These are phyloP conservation scores for Leucaena leucocephala DNA, from an alignment of 306 rosid genomes.

Conservation along the genomic window DNA sequence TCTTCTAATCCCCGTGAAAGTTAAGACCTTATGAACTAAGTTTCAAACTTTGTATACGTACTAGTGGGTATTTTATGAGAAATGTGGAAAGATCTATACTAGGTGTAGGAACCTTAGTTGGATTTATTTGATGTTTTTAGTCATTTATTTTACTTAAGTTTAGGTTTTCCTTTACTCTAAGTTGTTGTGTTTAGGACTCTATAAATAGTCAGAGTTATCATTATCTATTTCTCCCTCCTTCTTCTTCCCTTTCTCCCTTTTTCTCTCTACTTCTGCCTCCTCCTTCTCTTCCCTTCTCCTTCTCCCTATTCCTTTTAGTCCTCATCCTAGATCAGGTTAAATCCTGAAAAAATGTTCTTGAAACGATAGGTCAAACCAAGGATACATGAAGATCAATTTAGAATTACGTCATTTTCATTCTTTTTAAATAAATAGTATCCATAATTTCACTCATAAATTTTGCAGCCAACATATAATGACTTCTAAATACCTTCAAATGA, in stretches of 20 bases:
- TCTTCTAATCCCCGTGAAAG: background rate
- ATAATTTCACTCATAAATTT: slow-evolving; percentile 10
- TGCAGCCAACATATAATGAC: slow-evolving; percentile 15
- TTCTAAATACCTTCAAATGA: slow-evolving; percentile 2
- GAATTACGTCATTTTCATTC: background rate
- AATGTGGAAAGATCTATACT: background rate
- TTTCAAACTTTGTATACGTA: background rate
- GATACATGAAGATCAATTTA: background rate
- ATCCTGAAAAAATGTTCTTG: background rate
- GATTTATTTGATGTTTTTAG: background rate
- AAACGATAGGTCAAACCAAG: background rate
- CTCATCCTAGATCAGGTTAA: background rate
- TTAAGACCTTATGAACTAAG: background rate
- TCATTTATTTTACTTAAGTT: too few relatives aligned
- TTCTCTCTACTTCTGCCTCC: too few relatives aligned
- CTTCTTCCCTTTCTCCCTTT: too few relatives aligned
- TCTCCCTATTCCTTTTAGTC: too few relatives aligned
- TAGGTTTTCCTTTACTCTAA: background rate
- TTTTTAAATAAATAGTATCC: background rate
- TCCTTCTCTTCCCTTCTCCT: too few relatives aligned
- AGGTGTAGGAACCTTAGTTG: background rate
- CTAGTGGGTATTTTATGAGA: background rate
- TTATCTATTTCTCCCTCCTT: too few relatives aligned
- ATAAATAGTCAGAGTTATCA: too few relatives aligned
- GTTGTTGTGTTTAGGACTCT: background rate